Evolutionary conservation across 2,329 filamentous ascomycete species (phyloP).

Genomic region (Aspergillus viridinutans): DNA sequence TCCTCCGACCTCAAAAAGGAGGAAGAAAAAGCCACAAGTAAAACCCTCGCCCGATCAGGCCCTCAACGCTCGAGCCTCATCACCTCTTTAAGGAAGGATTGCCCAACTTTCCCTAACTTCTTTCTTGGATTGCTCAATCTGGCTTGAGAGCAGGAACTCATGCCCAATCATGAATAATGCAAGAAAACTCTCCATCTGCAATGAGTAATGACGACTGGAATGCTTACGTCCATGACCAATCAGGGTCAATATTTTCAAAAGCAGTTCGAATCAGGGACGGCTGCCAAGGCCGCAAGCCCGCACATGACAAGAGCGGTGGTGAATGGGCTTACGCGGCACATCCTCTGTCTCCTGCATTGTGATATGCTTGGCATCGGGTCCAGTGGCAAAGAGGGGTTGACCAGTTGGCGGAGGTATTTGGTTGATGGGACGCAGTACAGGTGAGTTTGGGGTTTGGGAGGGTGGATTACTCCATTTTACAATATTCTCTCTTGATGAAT

Average conservation of each 20-base stretch:
- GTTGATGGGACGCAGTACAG: neutral
- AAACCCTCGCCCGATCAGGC: neutral
- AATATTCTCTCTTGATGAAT: neutral
- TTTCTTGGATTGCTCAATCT: neutral
- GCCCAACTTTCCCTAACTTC: neutral
- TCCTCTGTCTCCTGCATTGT: neutral
- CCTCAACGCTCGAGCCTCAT: neutral
- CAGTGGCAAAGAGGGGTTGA: constrained; percentile 4
- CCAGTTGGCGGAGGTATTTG: neutral
- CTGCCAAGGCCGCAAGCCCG: neutral
- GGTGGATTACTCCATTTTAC: neutral
- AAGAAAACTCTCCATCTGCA: neutral
- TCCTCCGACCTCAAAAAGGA: neutral
- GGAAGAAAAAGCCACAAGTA: neutral
- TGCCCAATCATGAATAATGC: neutral
- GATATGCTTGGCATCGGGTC: neutral
- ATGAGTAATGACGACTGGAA: neutral
- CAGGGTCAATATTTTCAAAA: neutral
- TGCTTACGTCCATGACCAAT: neutral
- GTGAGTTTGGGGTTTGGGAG: too few relatives aligned
- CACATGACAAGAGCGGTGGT: neutral
- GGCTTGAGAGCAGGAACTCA: neutral
- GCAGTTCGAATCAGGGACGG: neutral
- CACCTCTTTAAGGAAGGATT: neutral
- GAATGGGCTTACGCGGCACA: neutral